A percentile compares a stretch with the other conserved stretches of the same genome.
These are phyloP conservation scores for Astrephomene gubernaculifera DNA, from an alignment of 139 green algal genomes.

Conservation along the genomic window DNA sequence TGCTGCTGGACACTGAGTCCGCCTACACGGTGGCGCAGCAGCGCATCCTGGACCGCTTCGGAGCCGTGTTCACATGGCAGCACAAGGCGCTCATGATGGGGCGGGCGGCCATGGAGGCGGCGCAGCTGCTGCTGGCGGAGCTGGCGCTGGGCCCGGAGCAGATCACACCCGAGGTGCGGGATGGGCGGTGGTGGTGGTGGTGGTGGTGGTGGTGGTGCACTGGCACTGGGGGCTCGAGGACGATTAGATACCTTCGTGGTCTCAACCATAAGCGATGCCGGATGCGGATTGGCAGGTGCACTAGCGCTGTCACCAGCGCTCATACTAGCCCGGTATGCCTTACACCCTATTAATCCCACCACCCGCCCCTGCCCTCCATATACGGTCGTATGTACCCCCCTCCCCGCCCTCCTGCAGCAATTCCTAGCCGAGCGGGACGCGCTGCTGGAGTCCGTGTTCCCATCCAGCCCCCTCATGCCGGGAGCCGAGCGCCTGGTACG, in stretches of 20 bases:
- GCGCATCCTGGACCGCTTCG: constrained; percentile 67
- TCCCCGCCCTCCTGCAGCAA: constrained; percentile 34
- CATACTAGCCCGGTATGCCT: no score
- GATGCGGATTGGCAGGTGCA: no score
- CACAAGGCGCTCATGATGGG: constrained; percentile 79
- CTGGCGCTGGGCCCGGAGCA: constrained; percentile 58
- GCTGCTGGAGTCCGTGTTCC: constrained; percentile 80
- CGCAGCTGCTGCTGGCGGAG: constrained; percentile 64
- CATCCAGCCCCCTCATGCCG: constrained; percentile 77
- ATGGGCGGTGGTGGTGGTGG: no score
- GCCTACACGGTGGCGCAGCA: constrained; percentile 82
- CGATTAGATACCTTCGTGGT: no score
- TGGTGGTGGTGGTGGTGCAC: no score
- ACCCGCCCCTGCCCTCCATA: background rate
- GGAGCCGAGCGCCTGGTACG: constrained; percentile 79
- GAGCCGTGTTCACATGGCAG: constrained; percentile 85
- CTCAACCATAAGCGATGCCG: no score
- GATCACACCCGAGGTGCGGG: constrained; percentile 64
- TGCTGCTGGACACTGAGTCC: constrained; percentile 87
- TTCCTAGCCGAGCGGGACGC: constrained; percentile 72
- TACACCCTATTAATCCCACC: no score
- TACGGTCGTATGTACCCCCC: background rate
- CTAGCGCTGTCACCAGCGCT: no score
- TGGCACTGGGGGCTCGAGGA: no score
- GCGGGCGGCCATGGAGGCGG: constrained; percentile 79